Conservation (phyloP, 768 basidiomycete genomes). For the Obba rivulosa region DNA sequence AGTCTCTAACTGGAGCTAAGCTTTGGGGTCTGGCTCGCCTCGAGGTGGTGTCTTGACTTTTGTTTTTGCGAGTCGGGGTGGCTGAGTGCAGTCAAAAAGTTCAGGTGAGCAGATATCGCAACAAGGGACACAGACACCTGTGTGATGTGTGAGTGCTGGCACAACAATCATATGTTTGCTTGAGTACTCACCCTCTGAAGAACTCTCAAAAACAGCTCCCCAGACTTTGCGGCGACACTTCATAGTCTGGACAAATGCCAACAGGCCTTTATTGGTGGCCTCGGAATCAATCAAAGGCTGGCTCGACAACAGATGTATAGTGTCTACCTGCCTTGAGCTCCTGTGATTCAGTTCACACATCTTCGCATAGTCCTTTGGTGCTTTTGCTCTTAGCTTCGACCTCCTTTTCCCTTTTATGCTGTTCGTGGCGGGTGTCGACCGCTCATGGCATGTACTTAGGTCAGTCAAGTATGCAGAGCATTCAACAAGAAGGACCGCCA, state of each 20-base stretch:
- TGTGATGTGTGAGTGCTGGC: no score
- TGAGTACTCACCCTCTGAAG: no score
- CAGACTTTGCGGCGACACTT: no score
- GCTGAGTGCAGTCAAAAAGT: no score
- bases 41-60: no score
- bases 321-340: neutral
- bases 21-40: no score
- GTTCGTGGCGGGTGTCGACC: neutral
- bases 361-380: conserved; percentile 7
- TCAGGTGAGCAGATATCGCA: no score
- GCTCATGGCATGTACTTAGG: neutral
- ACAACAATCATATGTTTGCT: no score
- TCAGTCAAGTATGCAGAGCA: conserved; percentile 3
- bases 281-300: conserved; percentile 8
- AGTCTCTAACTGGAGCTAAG: no score
- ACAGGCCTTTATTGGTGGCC: conserved; percentile 24
- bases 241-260: conserved; percentile 22
- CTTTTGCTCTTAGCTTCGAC: neutral
- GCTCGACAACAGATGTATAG: neutral
- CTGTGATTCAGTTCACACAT: conserved; percentile 7
- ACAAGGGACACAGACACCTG: no score
- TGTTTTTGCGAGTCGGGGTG: no score
- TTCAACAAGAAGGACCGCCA: conserved; percentile 15
- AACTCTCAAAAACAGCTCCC: no score
- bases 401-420: neutral